Evolutionary conservation across 495 filamentous ascomycete species (phyloP), one percentile per base, ranked within the genome.

Genomic region (Symbiotaphrina buchneri): DNA sequence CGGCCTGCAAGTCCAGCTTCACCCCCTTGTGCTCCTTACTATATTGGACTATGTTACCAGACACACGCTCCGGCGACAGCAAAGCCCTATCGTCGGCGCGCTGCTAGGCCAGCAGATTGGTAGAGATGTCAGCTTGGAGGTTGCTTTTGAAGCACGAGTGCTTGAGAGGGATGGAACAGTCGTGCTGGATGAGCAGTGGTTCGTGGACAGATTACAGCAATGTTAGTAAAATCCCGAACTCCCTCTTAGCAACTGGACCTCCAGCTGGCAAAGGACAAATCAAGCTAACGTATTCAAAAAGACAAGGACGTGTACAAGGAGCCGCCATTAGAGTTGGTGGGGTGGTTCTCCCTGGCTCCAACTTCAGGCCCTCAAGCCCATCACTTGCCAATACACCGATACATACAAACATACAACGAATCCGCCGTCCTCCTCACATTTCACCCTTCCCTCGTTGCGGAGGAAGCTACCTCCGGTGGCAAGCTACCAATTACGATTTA

Each of bases 11-110:
- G 71, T 84, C 18, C 74, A 81, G 41, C 70, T 99, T 3, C 87
- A 99, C 45, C 87, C 87, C 25, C 71, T 99, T 6, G 80, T 90
- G 19, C 70, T 95, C 31, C 79, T 99, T 52, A 91, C 78, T 13
- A 84, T 99, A 37, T 93, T 84, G 31, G 87, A 99, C 55, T 85
- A 83, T 50, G 82, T 94, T 47, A 90, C 85, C 25, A 69, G 87
- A 31, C 83, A 87, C 52, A 77, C 71, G 10, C 64, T 87, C 24
- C 71, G 90, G 18, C 59, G 63, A 29, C 65, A 77, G 31, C 48
- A 60, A 26, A 76, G 74, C 0, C 81, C 81, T 3, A 63, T 94
- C 20, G 66, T 91, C 18, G 90, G 87, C 34, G 84, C 73, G 20
- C 59, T 99, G 2, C 45, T 99, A 4, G 87, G 87, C 23, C 74